phyloP scores from a whole-genome alignment of 1,139 yeast species.

The Sugiyamaella paludigena region DNA sequence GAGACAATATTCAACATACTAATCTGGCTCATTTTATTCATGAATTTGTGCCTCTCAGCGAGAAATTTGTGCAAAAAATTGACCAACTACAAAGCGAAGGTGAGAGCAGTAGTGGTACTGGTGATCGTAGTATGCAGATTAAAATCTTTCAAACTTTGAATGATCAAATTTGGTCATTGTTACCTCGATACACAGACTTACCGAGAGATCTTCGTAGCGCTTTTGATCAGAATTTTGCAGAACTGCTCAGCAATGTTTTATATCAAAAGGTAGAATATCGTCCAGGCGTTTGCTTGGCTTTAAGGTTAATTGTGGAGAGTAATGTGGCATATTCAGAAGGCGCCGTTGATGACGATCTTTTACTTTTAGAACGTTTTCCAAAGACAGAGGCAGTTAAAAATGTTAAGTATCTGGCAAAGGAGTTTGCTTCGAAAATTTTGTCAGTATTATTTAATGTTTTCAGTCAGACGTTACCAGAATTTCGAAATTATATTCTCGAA shows the following conservation, averaged over 20 bases:
- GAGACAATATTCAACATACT: slow-evolving; percentile 80
- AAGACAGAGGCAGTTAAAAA: slow-evolving; percentile 54
- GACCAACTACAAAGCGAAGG: slow-evolving; percentile 40
- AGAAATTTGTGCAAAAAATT: slow-evolving; percentile 53
- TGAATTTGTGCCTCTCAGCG: slow-evolving; percentile 66
- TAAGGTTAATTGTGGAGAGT: slow-evolving; percentile 75
- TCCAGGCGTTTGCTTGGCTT: slow-evolving; percentile 74
- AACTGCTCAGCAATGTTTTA: slow-evolving; percentile 66
- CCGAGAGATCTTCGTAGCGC: slow-evolving; percentile 67
- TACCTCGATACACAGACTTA: slow-evolving; percentile 86
- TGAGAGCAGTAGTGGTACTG: slow-evolving; percentile 44
- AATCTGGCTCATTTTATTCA: slow-evolving; percentile 60
- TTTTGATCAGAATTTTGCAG: slow-evolving; percentile 76
- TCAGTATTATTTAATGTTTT: slow-evolving; percentile 90
- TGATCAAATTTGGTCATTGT: slow-evolving; percentile 88
- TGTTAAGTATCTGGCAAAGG: slow-evolving; percentile 59
- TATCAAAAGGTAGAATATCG: slow-evolving; percentile 76
- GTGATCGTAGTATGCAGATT: slow-evolving; percentile 44
- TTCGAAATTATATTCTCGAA: slow-evolving; percentile 80
- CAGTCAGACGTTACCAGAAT: slow-evolving; percentile 78
- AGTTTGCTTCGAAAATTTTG: slow-evolving; percentile 65
- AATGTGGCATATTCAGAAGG: slow-evolving; percentile 60
- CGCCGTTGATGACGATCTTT: slow-evolving; percentile 54
- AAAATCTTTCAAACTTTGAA: slow-evolving; percentile 79
- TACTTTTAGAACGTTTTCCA: slow-evolving; percentile 63